Conservation (phyloP, 2,329 filamentous ascomycete genomes). For the Colletotrichum lini region DNA sequence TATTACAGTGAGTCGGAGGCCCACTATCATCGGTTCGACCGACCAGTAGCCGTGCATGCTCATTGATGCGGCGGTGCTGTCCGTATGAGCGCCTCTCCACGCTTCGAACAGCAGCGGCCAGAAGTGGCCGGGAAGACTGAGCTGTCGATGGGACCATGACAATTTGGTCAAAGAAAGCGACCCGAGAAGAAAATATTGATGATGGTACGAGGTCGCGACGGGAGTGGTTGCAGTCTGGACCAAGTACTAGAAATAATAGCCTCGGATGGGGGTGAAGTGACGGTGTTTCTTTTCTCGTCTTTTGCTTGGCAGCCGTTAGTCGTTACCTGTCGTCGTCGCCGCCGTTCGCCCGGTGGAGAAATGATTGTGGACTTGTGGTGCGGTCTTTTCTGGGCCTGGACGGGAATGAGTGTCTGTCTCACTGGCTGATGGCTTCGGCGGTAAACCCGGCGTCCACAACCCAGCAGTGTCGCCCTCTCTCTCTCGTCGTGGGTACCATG, state of each 20-base stretch:
- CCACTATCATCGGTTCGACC: neutral
- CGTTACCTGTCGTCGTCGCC: constrained; percentile 24
- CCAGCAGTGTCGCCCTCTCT: constrained; percentile 4
- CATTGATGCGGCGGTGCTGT: neutral
- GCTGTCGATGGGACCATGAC: neutral
- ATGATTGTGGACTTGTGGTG: constrained; percentile 14
- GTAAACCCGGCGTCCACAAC: constrained; percentile 8
- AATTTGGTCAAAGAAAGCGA: neutral
- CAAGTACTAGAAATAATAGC: constrained; percentile 8
- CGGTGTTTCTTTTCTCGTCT: constrained; percentile 32
- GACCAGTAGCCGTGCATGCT: neutral
- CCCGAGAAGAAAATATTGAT: neutral
- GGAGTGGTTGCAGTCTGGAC: neutral
- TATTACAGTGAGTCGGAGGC: neutral
- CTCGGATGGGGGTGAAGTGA: constrained; percentile 7
- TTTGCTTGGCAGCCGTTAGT: constrained; percentile 41
- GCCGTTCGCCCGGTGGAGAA: constrained; percentile 19
- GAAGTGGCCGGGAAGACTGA: neutral
- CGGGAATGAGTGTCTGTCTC: constrained; percentile 16
- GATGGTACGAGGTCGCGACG: neutral
- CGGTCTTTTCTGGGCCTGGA: constrained; percentile 22
- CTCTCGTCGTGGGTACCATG: constrained; percentile 10
- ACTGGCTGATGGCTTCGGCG: constrained; percentile 18
- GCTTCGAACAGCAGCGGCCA: neutral
- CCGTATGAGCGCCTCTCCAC: neutral